Conservation (phyloP, 2,329 filamentous ascomycete species). For the Fusarium globosum region DNA sequence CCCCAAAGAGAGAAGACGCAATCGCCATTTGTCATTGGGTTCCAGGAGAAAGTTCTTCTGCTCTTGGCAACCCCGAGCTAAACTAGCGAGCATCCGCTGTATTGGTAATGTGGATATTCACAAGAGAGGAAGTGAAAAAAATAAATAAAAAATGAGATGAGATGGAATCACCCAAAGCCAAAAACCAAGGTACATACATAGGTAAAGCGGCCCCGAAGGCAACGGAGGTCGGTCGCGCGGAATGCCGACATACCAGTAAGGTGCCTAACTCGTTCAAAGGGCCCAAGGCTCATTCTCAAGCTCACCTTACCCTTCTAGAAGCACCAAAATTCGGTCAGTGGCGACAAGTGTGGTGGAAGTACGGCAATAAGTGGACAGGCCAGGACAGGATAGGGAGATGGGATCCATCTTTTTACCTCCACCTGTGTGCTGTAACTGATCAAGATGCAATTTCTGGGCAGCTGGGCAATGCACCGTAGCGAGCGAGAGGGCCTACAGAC, state of each 20-base stretch:
- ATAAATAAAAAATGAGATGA: background rate
- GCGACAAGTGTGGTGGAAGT: conserved; percentile 22
- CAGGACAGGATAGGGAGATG: background rate
- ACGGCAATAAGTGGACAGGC: conserved; percentile 20
- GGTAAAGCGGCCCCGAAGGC: conserved; percentile 2
- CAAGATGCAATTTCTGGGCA: background rate
- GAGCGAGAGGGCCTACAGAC: background rate
- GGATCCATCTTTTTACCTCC: background rate
- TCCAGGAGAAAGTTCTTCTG: background rate
- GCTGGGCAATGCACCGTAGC: background rate
- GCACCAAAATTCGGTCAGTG: conserved; percentile 24
- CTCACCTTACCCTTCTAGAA: conserved; percentile 31
- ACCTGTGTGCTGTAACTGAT: background rate
- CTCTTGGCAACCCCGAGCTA: conserved; percentile 2
- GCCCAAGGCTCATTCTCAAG: background rate
- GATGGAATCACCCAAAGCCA: conserved; percentile 13
- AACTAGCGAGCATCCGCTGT: background rate
- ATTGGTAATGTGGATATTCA: conserved; percentile 14
- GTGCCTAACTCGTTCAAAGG: background rate
- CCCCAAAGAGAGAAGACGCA: background rate
- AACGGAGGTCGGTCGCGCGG: conserved; percentile 12
- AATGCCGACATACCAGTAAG: background rate
- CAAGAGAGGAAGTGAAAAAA: background rate
- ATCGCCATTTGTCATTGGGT: conserved; percentile 22
- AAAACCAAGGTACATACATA: background rate